Evolutionary conservation across 208 protist genomes (phyloP).

Genomic region (Leishmania guyanensis): DNA sequence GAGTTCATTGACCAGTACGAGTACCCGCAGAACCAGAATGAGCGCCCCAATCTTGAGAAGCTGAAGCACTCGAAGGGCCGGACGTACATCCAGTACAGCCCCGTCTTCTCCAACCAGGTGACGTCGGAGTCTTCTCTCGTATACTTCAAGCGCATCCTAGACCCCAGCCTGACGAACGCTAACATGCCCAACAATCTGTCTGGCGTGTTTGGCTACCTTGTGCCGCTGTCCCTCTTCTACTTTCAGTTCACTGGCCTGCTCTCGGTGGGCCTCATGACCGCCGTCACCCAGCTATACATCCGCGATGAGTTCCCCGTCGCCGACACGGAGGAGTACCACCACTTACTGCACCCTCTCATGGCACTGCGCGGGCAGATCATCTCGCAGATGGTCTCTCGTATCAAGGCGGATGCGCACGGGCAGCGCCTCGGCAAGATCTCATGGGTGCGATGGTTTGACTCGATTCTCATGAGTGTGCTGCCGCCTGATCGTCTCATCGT

Average conservation of each 20-base stretch:
- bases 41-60: slow-evolving; percentile 31
- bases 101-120: slow-evolving; percentile 64
- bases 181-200: slow-evolving; percentile 75
- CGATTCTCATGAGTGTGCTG: slow-evolving; percentile 49
- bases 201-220: slow-evolving; percentile 75
- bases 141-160: slow-evolving; percentile 77
- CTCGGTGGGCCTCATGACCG: slow-evolving; percentile 82
- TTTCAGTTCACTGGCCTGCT: slow-evolving; percentile 83
- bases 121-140: slow-evolving; percentile 55
- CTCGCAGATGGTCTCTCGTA: slow-evolving; percentile 66
- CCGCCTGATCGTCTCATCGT: slow-evolving; percentile 53
- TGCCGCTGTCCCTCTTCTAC: slow-evolving; percentile 83
- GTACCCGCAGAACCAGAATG: slow-evolving; percentile 30
- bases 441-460: slow-evolving; percentile 85
- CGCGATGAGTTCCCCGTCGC: slow-evolving; percentile 76
- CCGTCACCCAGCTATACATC: slow-evolving; percentile 85
- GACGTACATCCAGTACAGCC: slow-evolving; percentile 78
- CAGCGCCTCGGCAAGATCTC: slow-evolving; percentile 56
- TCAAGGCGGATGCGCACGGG: slow-evolving; percentile 40
- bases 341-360: slow-evolving; percentile 60
- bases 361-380: slow-evolving; percentile 75
- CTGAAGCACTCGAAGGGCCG: slow-evolving; percentile 84
- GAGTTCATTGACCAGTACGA: slow-evolving; percentile 63
- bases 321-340: slow-evolving; percentile 77
- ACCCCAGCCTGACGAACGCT: slow-evolving; percentile 50